Evolutionary conservation across 768 basidiomycete species (phyloP).

Genomic region (Rhodosporidiobolus odoratus): DNA sequence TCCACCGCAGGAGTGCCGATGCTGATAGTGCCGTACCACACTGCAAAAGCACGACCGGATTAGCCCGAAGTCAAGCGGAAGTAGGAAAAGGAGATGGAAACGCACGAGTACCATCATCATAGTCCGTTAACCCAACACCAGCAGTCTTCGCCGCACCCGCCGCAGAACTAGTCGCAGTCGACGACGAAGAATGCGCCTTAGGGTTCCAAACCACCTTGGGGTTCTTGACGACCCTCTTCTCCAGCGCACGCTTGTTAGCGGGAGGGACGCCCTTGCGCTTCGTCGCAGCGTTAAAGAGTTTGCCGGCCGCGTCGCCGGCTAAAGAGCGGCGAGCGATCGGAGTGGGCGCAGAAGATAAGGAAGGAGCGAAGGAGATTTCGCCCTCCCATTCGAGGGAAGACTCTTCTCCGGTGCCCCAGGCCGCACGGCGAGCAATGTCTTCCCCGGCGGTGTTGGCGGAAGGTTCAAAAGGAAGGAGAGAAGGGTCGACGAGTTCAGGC

Average conservation of each 20-base stretch:
- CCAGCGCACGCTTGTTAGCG: slow-evolving; percentile 18
- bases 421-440: neutral
- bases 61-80: neutral
- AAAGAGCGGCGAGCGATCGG: neutral
- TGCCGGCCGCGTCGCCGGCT: neutral
- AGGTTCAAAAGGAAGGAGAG: slow-evolving; percentile 9
- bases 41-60: neutral
- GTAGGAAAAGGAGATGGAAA: neutral
- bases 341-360: neutral
- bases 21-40: slow-evolving; percentile 16
- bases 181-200: neutral
- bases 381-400: slow-evolving; percentile 3
- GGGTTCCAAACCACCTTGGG: slow-evolving; percentile 24
- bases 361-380: neutral
- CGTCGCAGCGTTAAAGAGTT: neutral
- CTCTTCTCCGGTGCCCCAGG: slow-evolving; percentile 16
- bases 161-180: neutral
- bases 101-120: slow-evolving; percentile 17
- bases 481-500: slow-evolving; percentile 22
- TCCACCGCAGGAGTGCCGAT: slow-evolving; percentile 19
- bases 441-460: neutral
- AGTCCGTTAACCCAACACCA: neutral
- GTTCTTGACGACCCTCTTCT: slow-evolving; percentile 15
- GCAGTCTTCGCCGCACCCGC: slow-evolving; percentile 13
- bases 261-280: slow-evolving; percentile 1